Evolutionary conservation across 75 land plant genomes (phyloP).

Genomic region (Adiantum capillusveneris): DNA sequence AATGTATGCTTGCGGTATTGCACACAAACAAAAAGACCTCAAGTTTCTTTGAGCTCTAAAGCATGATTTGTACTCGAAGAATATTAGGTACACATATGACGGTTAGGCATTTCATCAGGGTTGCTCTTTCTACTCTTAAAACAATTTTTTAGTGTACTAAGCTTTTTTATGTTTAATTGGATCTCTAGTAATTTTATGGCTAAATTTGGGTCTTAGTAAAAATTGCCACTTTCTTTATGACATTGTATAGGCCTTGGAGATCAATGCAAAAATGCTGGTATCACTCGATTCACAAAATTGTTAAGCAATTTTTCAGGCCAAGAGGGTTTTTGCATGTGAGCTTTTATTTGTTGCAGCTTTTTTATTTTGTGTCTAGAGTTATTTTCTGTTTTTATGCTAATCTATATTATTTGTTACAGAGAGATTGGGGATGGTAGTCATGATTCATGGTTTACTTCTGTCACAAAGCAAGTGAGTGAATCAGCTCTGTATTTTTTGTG

Average conservation of each 20-base stretch:
- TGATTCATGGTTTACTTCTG: slow-evolving; percentile 81
- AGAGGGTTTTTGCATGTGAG: slow-evolving; percentile 76
- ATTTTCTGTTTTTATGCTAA: background rate
- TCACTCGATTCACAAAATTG: slow-evolving; percentile 51
- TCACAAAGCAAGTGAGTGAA: slow-evolving; percentile 57
- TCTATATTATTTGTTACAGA: slow-evolving; percentile 24
- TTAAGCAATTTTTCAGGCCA: slow-evolving; percentile 62
- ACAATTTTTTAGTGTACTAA: too few species aligned
- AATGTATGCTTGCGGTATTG: too few species aligned
- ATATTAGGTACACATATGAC: too few species aligned
- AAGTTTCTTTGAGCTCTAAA: too few species aligned
- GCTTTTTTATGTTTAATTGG: too few species aligned
- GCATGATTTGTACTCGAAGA: too few species aligned
- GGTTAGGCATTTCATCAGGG: too few species aligned
- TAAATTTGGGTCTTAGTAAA: too few species aligned
- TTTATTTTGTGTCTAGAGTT: background rate
- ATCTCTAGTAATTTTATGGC: too few species aligned
- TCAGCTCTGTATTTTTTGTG: slow-evolving; percentile 7
- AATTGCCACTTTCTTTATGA: too few species aligned
- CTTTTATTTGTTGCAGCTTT: background rate
- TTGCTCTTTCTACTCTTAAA: too few species aligned
- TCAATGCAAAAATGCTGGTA: slow-evolving; percentile 52
- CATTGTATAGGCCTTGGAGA: slow-evolving; percentile 81
- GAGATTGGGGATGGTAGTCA: slow-evolving; percentile 82
- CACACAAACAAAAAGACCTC: too few species aligned